Evolutionary conservation across 345 rosid genomes (phyloP).

Genomic region (Pelargonium nanum): DNA sequence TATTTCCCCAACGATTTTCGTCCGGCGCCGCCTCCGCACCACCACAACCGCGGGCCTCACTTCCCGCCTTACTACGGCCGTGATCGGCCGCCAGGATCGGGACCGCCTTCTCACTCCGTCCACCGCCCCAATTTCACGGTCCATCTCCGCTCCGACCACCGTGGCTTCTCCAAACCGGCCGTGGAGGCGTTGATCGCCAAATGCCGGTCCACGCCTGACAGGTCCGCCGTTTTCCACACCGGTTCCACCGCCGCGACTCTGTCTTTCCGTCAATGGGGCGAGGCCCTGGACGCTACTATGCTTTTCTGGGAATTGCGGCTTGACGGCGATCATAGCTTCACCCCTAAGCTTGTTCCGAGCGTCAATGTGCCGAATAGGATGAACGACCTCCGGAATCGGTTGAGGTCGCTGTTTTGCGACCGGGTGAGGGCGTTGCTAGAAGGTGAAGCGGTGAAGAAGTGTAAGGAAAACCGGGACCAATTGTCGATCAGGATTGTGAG

Average conservation of each 20-base stretch:
- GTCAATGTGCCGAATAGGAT: slow-evolving; percentile 28
- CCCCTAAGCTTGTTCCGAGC: slow-evolving; percentile 23
- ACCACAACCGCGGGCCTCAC: background rate
- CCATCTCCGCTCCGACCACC: slow-evolving; percentile 1
- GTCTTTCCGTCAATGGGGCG: slow-evolving; percentile 30
- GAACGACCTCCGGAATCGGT: slow-evolving; percentile 28
- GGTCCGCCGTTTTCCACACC: background rate
- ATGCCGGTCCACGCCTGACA: slow-evolving; percentile 12
- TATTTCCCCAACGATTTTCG: background rate
- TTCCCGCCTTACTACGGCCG: background rate
- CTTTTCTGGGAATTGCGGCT: slow-evolving; percentile 39
- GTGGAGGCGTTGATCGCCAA: slow-evolving; percentile 4
- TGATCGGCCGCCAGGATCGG: background rate
- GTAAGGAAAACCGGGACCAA: slow-evolving; percentile 19
- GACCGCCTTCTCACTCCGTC: background rate
- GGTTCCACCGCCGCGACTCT: slow-evolving; percentile 24
- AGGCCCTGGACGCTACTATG: slow-evolving; percentile 29
- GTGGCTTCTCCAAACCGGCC: background rate
- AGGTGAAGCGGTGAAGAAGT: slow-evolving; percentile 34
- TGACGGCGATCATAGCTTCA: slow-evolving; percentile 18
- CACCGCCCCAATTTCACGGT: background rate
- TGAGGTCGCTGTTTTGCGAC: slow-evolving; percentile 26
- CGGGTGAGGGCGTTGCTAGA: slow-evolving; percentile 27
- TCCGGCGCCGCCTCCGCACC: background rate
- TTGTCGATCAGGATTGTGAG: slow-evolving; percentile 20